Evolutionary conservation across 345 rosid species (phyloP).

Genomic region (Moricandia moricandioides): DNA sequence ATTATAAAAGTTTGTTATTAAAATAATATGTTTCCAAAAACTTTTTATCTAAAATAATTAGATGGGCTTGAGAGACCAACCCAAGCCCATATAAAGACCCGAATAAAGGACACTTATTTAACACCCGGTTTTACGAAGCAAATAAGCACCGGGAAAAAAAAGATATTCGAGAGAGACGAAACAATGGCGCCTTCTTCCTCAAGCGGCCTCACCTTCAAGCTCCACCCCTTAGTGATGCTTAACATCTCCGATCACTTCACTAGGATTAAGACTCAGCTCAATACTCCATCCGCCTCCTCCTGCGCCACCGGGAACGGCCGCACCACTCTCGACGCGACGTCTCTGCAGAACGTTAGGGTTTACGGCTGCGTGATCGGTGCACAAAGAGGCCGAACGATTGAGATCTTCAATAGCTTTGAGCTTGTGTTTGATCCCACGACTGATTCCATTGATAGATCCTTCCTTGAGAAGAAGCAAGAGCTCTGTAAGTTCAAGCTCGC

Average conservation of each 20-base stretch:
- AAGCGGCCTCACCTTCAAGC: slow-evolving; percentile 96
- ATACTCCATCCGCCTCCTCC: slow-evolving; percentile 46
- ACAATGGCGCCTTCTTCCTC: slow-evolving; percentile 87
- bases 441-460: slow-evolving; percentile 70
- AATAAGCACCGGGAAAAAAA: neutral
- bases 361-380: slow-evolving; percentile 93
- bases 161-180: neutral
- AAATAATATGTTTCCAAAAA: neutral
- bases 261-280: slow-evolving; percentile 78
- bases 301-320: slow-evolving; percentile 22
- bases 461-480: slow-evolving; percentile 96
- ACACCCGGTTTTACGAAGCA: neutral
- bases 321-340: slow-evolving; percentile 33
- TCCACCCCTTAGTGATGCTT: slow-evolving; percentile 85
- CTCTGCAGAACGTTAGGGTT: slow-evolving; percentile 55
- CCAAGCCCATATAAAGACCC: slow-evolving; percentile 16
- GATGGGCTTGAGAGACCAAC: slow-evolving; percentile 17
- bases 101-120: neutral
- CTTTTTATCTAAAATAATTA: neutral
- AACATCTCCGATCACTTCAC: slow-evolving; percentile 95
- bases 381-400: slow-evolving; percentile 89
- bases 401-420: slow-evolving; percentile 98
- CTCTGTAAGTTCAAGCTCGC: slow-evolving; percentile 34
- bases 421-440: slow-evolving; percentile 67
- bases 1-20: too few species aligned